Evolutionary conservation across 108 stramenopile species (phyloP).

Genomic region (Fragilariopsis cylindrus): DNA sequence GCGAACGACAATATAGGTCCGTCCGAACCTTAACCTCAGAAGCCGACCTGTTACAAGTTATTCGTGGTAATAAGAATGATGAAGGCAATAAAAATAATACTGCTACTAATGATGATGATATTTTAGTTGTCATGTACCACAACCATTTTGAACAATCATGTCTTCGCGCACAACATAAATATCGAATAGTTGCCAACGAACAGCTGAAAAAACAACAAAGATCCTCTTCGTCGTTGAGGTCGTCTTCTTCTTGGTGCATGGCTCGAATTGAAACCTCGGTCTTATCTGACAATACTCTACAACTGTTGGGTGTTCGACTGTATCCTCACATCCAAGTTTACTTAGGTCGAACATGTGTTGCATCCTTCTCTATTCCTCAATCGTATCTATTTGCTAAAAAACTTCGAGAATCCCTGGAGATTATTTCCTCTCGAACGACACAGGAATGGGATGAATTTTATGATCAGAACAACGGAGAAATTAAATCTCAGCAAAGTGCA

Average conservation of each 20-base stretch:
- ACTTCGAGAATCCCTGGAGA: constrained; percentile 6
- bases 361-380: constrained; percentile 21
- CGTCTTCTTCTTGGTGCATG: neutral
- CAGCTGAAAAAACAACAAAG: constrained; percentile 4
- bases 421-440: neutral
- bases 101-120: neutral
- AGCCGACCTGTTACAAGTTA: neutral
- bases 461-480: constrained; percentile 2
- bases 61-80: neutral
- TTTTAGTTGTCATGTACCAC: constrained; percentile 18
- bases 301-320: neutral
- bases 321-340: constrained; percentile 25
- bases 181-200: constrained; percentile 3
- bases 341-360: constrained; percentile 7
- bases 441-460: constrained; percentile 18
- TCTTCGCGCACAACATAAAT: constrained; percentile 18
- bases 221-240: neutral
- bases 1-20: neutral
- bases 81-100: neutral
- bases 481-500: neutral
- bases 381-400: constrained; percentile 8
- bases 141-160: constrained; percentile 20
- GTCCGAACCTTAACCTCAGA: constrained; percentile 24
- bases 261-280: constrained; percentile 15
- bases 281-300: constrained; percentile 5